A percentile compares a stretch with the other conserved stretches of the same genome.
These are phyloP conservation scores for Linaria vulgaris DNA, from an alignment of 257 asterid species.

Conservation along the genomic window DNA sequence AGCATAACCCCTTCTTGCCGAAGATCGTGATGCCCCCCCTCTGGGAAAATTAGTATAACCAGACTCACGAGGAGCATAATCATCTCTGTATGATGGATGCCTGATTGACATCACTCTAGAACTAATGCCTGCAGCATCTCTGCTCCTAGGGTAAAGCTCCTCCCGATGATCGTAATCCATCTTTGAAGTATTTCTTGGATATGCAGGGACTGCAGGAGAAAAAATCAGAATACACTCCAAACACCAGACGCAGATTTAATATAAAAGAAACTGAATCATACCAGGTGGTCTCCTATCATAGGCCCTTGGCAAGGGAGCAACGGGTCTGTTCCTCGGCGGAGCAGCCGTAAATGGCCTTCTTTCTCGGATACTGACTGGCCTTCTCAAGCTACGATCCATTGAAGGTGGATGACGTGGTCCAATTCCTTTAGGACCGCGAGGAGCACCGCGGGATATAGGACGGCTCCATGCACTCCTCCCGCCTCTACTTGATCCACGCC, in stretches of 20 bases:
- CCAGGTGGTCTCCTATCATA: conserved; percentile 94
- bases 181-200: conserved; percentile 63
- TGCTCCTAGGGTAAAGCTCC: conserved; percentile 75
- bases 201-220: conserved; percentile 57
- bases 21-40: conserved; percentile 65
- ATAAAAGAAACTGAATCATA: conserved; percentile 30
- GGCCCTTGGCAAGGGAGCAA: conserved; percentile 70
- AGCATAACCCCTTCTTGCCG: conserved; percentile 69
- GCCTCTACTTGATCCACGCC: conserved; percentile 57
- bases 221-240: conserved; percentile 15
- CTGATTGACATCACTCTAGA: conserved; percentile 66
- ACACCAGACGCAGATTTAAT: background rate
- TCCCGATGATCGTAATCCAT: conserved; percentile 81
- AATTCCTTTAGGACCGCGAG: conserved; percentile 55
- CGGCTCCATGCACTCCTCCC: conserved; percentile 74
- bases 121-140: conserved; percentile 60
- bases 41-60: conserved; percentile 72
- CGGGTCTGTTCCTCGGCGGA: conserved; percentile 79
- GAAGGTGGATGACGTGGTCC: conserved; percentile 57
- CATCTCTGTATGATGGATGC: conserved; percentile 70
- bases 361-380: conserved; percentile 66
- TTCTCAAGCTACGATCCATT: conserved; percentile 59
- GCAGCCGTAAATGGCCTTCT: conserved; percentile 65
- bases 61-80: conserved; percentile 73
- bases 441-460: conserved; percentile 52